Evolutionary conservation across 2,329 filamentous ascomycete species (phyloP).

Genomic region (Pseudogymnoascus sp.): DNA sequence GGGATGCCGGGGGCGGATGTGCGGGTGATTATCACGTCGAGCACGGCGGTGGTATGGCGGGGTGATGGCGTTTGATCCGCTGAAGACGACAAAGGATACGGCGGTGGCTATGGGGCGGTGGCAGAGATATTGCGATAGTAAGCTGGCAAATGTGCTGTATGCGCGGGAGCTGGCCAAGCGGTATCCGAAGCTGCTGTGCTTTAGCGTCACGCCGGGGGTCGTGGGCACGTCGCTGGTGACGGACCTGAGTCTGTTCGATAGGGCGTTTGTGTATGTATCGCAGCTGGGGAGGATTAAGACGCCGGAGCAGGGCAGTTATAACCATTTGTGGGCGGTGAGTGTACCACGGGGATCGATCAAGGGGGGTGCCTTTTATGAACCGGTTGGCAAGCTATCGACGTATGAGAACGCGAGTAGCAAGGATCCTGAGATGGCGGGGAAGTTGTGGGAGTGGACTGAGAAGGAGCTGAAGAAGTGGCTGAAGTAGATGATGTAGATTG

Average conservation of each 20-base stretch:
- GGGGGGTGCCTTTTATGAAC: constrained; percentile 33
- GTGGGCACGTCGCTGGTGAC: constrained; percentile 30
- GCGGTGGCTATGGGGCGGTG: constrained; percentile 24
- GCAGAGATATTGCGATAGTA: constrained; percentile 37
- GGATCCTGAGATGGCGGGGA: constrained; percentile 25
- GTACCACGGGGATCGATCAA: constrained; percentile 23
- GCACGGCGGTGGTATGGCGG: constrained; percentile 13
- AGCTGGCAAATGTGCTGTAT: constrained; percentile 42
- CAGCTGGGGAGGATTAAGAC: constrained; percentile 8
- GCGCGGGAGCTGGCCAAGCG: constrained; percentile 33
- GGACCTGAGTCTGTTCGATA: not conserved
- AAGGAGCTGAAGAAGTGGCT: constrained; percentile 23
- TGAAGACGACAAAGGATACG: constrained; percentile 22
- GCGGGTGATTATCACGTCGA: constrained; percentile 16
- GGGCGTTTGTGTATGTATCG: not conserved
- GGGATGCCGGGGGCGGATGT: constrained; percentile 17
- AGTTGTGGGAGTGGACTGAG: constrained; percentile 33
- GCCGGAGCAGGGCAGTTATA: constrained; percentile 32
- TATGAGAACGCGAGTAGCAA: constrained; percentile 10
- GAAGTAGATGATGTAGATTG: not conserved
- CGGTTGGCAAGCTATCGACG: constrained; percentile 25
- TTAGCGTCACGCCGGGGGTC: constrained; percentile 36
- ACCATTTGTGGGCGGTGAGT: constrained; percentile 36
- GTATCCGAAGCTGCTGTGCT: constrained; percentile 31
- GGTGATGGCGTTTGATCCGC: constrained; percentile 27